phyloP scores from a whole-genome alignment of 306 rosid genomes.

The Sesbania bispinosa region DNA sequence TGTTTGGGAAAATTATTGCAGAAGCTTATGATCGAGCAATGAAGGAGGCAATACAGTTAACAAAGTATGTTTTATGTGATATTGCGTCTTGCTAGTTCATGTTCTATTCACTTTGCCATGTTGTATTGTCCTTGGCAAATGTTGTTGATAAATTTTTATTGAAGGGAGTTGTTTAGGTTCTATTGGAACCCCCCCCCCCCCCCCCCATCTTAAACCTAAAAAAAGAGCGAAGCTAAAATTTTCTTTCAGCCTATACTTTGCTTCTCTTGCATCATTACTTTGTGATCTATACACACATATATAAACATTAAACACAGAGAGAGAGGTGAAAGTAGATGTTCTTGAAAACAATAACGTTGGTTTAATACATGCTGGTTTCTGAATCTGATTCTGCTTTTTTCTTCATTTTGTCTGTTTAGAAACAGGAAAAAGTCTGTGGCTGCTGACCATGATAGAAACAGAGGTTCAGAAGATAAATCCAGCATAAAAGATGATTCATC shows the following conservation, averaged over 20 bases:
- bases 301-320: not conserved
- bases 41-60: slow-evolving; percentile 60
- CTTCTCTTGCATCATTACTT: not conserved
- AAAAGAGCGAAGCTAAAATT: not conserved
- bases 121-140: slow-evolving; percentile 1
- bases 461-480: slow-evolving; percentile 39
- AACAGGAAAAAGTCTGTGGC: slow-evolving; percentile 21
- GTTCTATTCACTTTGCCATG: not conserved
- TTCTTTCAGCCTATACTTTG: not conserved
- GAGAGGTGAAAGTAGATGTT: not conserved
- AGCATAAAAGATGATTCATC: slow-evolving; percentile 14
- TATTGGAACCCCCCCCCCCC: not conserved
- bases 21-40: slow-evolving; percentile 75
- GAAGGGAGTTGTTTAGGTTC: not conserved
- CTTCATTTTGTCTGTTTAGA: slow-evolving; percentile 8
- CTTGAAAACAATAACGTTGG: not conserved
- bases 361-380: not conserved
- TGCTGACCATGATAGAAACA: slow-evolving; percentile 30
- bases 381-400: not conserved
- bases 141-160: not conserved
- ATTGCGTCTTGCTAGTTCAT: not conserved
- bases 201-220: too few relatives aligned
- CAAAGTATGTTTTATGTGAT: slow-evolving; percentile 46
- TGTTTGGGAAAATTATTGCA: slow-evolving; percentile 39
- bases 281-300: not conserved